A percentile compares a stretch with the other conserved stretches of the same genome.
Evolutionary conservation across 2,329 filamentous ascomycete genomes (phyloP).

Genomic region (Exserohilum turcica): DNA sequence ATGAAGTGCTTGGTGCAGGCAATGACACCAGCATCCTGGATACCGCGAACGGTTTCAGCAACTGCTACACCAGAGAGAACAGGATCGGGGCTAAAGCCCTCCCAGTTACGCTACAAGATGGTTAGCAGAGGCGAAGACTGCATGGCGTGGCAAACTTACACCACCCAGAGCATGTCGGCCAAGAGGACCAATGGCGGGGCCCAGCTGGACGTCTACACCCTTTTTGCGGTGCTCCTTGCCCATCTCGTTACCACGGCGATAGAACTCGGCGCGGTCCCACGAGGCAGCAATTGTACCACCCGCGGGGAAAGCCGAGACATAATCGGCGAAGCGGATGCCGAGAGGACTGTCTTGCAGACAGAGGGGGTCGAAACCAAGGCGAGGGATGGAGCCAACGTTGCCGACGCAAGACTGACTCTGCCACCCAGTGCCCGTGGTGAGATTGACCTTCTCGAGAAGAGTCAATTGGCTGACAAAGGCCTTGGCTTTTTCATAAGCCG

Average conservation of each 20-base stretch:
- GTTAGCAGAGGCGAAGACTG: constrained; percentile 3
- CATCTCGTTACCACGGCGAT: constrained; percentile 72
- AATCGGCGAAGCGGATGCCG: constrained; percentile 78
- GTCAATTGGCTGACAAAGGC: constrained; percentile 84
- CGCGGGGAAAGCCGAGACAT: constrained; percentile 78
- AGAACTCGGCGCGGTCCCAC: constrained; percentile 75
- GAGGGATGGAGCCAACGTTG: constrained; percentile 70
- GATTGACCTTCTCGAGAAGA: constrained; percentile 86
- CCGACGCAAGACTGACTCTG: constrained; percentile 64
- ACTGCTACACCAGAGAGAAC: constrained; percentile 75
- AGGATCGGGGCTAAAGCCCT: constrained; percentile 71
- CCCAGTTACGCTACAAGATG: constrained; percentile 32
- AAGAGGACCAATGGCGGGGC: constrained; percentile 76
- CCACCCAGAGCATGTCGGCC: constrained; percentile 71
- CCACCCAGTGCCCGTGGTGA: constrained; percentile 88
- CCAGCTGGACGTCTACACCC: constrained; percentile 75
- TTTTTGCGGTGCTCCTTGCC: constrained; percentile 75
- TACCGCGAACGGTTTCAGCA: constrained; percentile 74
- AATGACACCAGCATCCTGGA: constrained; percentile 81
- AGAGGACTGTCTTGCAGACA: constrained; percentile 87
- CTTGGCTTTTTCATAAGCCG: constrained; percentile 75
- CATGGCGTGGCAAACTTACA: constrained; percentile 56
- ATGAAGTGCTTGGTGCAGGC: constrained; percentile 73
- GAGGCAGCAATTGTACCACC: constrained; percentile 82
- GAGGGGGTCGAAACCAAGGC: constrained; percentile 71